Evolutionary conservation across 1,139 yeast species (phyloP).

Genomic region (Schwanniomyces etchellsii): DNA sequence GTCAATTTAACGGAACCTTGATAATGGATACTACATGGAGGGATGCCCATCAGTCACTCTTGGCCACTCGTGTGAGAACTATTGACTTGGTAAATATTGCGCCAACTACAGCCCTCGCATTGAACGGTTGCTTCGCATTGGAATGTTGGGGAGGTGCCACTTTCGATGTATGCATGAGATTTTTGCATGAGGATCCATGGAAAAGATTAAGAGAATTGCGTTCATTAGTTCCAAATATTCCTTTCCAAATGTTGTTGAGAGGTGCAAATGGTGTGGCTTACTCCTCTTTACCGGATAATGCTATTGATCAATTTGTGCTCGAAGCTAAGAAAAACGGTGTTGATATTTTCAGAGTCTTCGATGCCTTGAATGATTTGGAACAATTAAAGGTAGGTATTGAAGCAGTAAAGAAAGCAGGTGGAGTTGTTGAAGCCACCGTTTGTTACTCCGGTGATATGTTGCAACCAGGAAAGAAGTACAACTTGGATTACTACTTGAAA

Average conservation of each 20-base stretch:
- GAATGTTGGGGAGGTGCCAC: slow-evolving; percentile 99
- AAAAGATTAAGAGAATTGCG: slow-evolving; percentile 85
- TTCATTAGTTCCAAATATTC: slow-evolving; percentile 91
- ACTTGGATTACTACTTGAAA: slow-evolving; percentile 78
- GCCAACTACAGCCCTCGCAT: slow-evolving; percentile 86
- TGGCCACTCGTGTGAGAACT: slow-evolving; percentile 97
- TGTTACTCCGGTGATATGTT: slow-evolving; percentile 99
- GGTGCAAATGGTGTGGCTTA: slow-evolving; percentile 99
- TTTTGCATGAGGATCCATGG: slow-evolving; percentile 99
- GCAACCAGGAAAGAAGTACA: slow-evolving; percentile 90
- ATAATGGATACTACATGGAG: slow-evolving; percentile 99
- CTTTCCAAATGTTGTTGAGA: slow-evolving; percentile 97
- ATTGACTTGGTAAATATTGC: slow-evolving; percentile 88
- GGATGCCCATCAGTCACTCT: slow-evolving; percentile 98
- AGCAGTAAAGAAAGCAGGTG: slow-evolving; percentile 97
- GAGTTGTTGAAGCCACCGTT: slow-evolving; percentile 96
- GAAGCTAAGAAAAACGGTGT: slow-evolving; percentile 96
- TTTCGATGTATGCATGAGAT: slow-evolving; percentile 97
- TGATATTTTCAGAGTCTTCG: slow-evolving; percentile 96
- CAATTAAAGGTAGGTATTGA: slow-evolving; percentile 96
- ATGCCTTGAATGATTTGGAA: slow-evolving; percentile 92
- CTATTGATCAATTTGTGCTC: slow-evolving; percentile 91
- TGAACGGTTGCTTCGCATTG: slow-evolving; percentile 85
- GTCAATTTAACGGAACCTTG: slow-evolving; percentile 79
- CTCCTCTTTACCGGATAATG: slow-evolving; percentile 96